Percentiles rank a stretch among this genome's conserved stretches.
These are phyloP conservation scores for Rickenella mellea DNA, from an alignment of 768 basidiomycete genomes.

Conservation along the genomic window DNA sequence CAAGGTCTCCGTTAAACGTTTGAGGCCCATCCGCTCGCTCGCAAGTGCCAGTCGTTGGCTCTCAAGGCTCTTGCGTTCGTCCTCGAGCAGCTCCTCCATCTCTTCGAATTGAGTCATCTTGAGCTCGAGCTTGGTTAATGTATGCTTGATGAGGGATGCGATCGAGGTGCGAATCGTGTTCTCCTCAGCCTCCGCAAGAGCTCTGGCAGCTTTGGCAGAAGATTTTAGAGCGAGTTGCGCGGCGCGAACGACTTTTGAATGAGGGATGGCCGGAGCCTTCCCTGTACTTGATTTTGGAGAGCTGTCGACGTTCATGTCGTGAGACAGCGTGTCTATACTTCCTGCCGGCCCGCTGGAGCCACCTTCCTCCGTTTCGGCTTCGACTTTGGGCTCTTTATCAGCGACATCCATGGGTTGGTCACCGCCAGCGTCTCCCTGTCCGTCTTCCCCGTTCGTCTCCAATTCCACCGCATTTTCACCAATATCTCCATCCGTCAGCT, in stretches of 20 bases:
- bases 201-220: constrained; percentile 75
- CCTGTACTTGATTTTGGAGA: constrained; percentile 21
- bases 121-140: constrained; percentile 79
- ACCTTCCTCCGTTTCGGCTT: constrained; percentile 8
- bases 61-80: constrained; percentile 81
- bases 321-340: constrained; percentile 14
- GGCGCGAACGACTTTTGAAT: constrained; percentile 71
- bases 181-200: constrained; percentile 79
- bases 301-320: constrained; percentile 42
- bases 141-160: constrained; percentile 77
- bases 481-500: constrained; percentile 56
- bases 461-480: constrained; percentile 20
- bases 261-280: constrained; percentile 38
- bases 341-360: constrained; percentile 9
- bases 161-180: constrained; percentile 69
- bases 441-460: constrained; percentile 24
- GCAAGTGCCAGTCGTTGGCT: constrained; percentile 70
- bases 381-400: constrained; percentile 14
- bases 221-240: constrained; percentile 84
- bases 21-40: constrained; percentile 65
- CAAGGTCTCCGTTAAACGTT: constrained; percentile 63
- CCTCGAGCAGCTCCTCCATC: constrained; percentile 84
- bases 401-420: constrained; percentile 25
- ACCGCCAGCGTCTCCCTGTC: constrained; percentile 19
- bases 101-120: constrained; percentile 95